Base-by-base conservation (phyloP, 257 asterid species). In the Linaria vulgaris region DNA sequence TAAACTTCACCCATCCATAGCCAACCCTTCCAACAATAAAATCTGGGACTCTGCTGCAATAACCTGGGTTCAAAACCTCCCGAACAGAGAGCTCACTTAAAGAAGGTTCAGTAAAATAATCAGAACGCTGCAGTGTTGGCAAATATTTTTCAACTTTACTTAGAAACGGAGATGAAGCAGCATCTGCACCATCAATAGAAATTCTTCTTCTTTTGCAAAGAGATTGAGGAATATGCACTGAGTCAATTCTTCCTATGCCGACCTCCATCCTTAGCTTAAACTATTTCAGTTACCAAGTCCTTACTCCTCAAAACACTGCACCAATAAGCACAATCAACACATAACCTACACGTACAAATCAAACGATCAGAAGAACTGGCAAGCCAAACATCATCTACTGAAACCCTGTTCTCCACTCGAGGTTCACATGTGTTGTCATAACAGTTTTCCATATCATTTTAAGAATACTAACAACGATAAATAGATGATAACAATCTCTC, bases 1-100 rank as follows among this genome's bases (percentile, higher is more conserved):
- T 55, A 70, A 89, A 94, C 62, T 72, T 82, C 14, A 90, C 79
- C 52, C 64, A 61, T 12, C 99, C 99, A 64, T 76, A 94, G 59
- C 90, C 94, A 69, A 66, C 62, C 79, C 97, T 78, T 54, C 99
- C 99, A 48, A 90, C 78, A 39, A 85, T 82, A 72, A 94, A 90
- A 74, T 81, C 85, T 39, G 22, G 69, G 72, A 94, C 90, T 56
- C 82, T 76, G 65, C 96, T 77, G 74, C 96, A 90, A 68, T 85
- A 87, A 66, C 97, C 97, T 5, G 97, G 90, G 52, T 64, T 38
- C 20, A 55, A 57, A 6, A 64, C 56, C 81, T 90, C 99, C 64
- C 69, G 75, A 66, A 77, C 59, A 46, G 90, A 87, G 63, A 94
- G 57, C 72, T 90, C 94, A 67, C 95, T 83, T 77, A 94, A 72